Evolutionary conservation across 2,329 filamentous ascomycete genomes (phyloP).

Genomic region (Ophiostoma perfectum): DNA sequence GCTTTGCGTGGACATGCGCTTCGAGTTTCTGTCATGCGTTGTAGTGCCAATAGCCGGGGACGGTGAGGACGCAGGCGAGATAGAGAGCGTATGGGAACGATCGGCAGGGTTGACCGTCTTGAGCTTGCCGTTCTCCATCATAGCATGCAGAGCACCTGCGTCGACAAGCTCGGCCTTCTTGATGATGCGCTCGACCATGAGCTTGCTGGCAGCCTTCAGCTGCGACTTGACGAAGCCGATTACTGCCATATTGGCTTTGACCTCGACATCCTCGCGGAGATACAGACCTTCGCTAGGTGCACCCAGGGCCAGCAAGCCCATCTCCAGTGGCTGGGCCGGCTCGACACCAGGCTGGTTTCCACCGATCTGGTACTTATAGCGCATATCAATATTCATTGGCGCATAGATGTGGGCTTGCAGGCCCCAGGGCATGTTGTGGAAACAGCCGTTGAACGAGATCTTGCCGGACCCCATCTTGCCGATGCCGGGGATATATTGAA

Average conservation of each 20-base stretch:
- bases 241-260: slow-evolving; percentile 62
- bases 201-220: slow-evolving; percentile 59
- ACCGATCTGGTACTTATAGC: slow-evolving; percentile 62
- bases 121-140: slow-evolving; percentile 61
- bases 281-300: slow-evolving; percentile 61
- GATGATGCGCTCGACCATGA: slow-evolving; percentile 63
- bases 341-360: slow-evolving; percentile 65
- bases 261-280: slow-evolving; percentile 64
- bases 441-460: slow-evolving; percentile 65
- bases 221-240: slow-evolving; percentile 62
- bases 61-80: slow-evolving; percentile 27
- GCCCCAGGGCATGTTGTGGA: slow-evolving; percentile 67
- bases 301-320: slow-evolving; percentile 54
- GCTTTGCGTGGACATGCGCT: slow-evolving; percentile 1
- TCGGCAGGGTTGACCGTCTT: slow-evolving; percentile 54
- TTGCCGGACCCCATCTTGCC: slow-evolving; percentile 60
- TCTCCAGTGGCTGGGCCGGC: slow-evolving; percentile 54
- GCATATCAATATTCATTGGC: slow-evolving; percentile 60
- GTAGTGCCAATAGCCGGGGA: slow-evolving; percentile 23
- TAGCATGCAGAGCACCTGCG: slow-evolving; percentile 58
- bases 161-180: slow-evolving; percentile 67
- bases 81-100: slow-evolving; percentile 34
- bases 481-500: slow-evolving; percentile 62
- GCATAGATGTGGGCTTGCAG: slow-evolving; percentile 67
- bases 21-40: neutral